These are phyloP conservation scores for Eudorina sp. DNA, from an alignment of 139 green algal genomes.

Conservation along the genomic window DNA sequence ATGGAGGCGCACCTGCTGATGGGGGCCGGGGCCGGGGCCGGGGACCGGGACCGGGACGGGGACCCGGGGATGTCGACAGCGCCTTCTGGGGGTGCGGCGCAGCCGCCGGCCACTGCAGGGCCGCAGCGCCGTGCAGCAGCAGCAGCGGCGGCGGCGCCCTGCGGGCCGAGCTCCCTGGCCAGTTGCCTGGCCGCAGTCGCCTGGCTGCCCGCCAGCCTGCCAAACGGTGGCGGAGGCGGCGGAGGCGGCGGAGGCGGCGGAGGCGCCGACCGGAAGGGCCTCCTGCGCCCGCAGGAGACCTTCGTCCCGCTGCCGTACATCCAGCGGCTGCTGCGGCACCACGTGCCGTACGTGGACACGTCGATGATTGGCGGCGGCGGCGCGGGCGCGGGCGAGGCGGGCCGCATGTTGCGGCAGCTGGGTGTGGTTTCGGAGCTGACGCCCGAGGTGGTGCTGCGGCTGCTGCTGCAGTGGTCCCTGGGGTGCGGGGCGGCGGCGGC, in stretches of 20 bases:
- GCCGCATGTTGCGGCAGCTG: constrained; percentile 30
- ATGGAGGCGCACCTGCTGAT: not conserved
- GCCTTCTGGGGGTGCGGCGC: too few relatives aligned
- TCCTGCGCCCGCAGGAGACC: not conserved
- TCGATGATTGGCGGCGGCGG: not conserved
- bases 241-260: not conserved
- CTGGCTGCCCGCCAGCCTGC: constrained; percentile 22
- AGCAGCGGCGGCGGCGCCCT: not conserved
- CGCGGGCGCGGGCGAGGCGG: not conserved
- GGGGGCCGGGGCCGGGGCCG: too few relatives aligned
- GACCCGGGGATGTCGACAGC: too few relatives aligned
- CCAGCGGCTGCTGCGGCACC: not conserved
- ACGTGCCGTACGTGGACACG: constrained; percentile 27
- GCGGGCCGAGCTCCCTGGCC: constrained; percentile 24
- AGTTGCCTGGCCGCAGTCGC: not conserved
- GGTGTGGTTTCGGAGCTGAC: not conserved
- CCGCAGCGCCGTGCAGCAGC: too few relatives aligned
- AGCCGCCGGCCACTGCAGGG: too few relatives aligned
- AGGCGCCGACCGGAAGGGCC: not conserved
- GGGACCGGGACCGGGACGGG: too few relatives aligned
- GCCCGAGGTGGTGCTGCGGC: not conserved
- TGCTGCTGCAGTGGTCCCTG: constrained; percentile 6
- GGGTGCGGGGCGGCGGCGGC: not conserved
- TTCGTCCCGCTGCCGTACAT: not conserved
- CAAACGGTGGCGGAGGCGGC: not conserved